Percentiles rank a stretch among this genome's conserved stretches.
phyloP scores from a whole-genome alignment of 1,284 basidiomycete species.

The Ceratobasidium sp. region DNA sequence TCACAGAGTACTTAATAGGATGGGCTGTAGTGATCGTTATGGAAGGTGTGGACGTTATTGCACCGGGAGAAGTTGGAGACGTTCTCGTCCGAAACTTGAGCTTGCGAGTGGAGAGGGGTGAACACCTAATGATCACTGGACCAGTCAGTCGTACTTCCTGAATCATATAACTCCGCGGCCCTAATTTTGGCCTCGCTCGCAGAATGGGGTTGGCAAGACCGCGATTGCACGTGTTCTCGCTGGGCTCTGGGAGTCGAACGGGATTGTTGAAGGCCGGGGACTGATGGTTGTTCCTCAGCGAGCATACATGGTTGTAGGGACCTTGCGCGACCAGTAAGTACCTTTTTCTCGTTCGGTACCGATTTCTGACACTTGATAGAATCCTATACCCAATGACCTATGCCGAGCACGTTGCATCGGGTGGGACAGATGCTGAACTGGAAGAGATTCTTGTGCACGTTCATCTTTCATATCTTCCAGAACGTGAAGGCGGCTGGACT shows the following conservation, averaged over 20 bases:
- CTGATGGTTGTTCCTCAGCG: constrained; percentile 93
- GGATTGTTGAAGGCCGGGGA: constrained; percentile 55
- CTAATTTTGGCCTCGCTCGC: too few relatives aligned
- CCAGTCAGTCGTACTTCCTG: constrained; percentile 53
- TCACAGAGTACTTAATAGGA: constrained; percentile 11
- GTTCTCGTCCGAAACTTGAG: constrained; percentile 78
- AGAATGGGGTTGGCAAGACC: constrained; percentile 92
- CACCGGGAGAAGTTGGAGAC: constrained; percentile 56
- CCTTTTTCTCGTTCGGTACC: neutral
- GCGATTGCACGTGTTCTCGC: constrained; percentile 90
- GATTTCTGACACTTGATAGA: constrained; percentile 46
- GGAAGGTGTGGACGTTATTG: constrained; percentile 76
- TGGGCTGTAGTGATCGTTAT: constrained; percentile 57
- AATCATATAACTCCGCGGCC: too few relatives aligned
- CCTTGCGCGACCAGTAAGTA: constrained; percentile 82
- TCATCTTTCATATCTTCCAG: constrained; percentile 85
- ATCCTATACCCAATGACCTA: constrained; percentile 87
- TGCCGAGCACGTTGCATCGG: constrained; percentile 70
- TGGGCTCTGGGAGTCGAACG: constrained; percentile 81
- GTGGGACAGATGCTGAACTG: constrained; percentile 72
- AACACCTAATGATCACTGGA: constrained; percentile 94
- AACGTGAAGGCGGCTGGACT: constrained; percentile 87
- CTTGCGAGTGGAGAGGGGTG: constrained; percentile 74
- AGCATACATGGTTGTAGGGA: constrained; percentile 88
- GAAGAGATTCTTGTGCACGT: constrained; percentile 78